Conservation (phyloP, 2,329 filamentous ascomycete species). For the Fusarium sp. region DNA sequence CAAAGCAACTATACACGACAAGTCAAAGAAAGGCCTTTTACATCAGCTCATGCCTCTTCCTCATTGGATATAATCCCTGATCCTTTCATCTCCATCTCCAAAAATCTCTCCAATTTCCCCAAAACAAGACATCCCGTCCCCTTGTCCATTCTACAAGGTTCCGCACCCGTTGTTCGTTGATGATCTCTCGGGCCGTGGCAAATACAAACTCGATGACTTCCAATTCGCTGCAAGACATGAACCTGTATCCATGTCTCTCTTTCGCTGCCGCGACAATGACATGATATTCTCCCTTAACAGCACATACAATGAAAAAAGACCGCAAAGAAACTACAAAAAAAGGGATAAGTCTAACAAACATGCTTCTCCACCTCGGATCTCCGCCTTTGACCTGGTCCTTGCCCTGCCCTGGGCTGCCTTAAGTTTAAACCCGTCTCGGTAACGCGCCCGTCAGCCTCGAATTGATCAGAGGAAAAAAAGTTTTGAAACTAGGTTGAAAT, state of each 20-base stretch:
- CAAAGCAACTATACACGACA: neutral
- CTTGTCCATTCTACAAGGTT: too few relatives aligned
- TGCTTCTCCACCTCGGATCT: constrained; percentile 33
- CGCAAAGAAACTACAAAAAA: neutral
- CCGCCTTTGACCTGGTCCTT: constrained; percentile 29
- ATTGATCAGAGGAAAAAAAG: constrained; percentile 17
- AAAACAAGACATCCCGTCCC: constrained; percentile 4
- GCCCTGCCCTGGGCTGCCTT: neutral
- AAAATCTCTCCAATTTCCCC: constrained; percentile 23
- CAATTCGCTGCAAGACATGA: neutral
- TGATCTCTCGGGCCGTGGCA: neutral
- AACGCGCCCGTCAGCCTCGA: constrained; percentile 45
- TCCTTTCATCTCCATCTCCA: constrained; percentile 4
- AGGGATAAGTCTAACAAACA: neutral
- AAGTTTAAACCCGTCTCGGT: constrained; percentile 18
- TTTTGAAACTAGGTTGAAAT: constrained; percentile 27
- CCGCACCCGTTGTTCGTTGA: neutral
- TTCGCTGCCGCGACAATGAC: constrained; percentile 10
- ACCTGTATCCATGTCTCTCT: constrained; percentile 13
- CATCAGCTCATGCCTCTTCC: neutral
- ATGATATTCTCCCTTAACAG: constrained; percentile 1
- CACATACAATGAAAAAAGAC: neutral
- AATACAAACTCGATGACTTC: neutral
- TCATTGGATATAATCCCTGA: constrained; percentile 5
- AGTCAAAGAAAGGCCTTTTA: neutral